These are phyloP conservation scores for Lasiodiplodia citricola DNA, from an alignment of 2,329 filamentous ascomycete genomes.

Conservation along the genomic window DNA sequence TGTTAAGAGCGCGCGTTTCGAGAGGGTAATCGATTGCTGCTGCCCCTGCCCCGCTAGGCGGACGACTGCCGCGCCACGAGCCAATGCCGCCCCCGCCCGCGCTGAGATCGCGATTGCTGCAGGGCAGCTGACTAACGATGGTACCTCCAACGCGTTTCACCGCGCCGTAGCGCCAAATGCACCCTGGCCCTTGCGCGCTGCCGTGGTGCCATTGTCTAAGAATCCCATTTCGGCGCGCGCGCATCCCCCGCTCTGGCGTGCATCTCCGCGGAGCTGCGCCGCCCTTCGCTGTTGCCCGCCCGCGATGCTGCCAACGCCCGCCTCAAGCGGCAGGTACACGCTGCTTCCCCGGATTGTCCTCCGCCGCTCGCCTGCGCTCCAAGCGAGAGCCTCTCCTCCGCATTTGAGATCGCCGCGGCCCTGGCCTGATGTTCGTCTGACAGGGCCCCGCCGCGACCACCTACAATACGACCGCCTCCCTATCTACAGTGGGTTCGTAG, in stretches of 20 bases:
- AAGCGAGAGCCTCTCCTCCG: constrained; percentile 14
- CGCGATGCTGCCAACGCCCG: neutral
- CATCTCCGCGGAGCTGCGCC: constrained; percentile 13
- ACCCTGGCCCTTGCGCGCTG: neutral
- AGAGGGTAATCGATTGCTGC: constrained; percentile 20
- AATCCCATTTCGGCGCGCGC: constrained; percentile 8
- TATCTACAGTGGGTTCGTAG: constrained; percentile 21
- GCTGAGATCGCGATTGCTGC: constrained; percentile 14
- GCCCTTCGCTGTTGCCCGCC: neutral
- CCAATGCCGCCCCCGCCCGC: constrained; percentile 3
- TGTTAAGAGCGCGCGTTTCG: constrained; percentile 4
- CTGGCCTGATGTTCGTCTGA: neutral
- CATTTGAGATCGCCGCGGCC: neutral
- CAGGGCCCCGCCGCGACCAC: neutral
- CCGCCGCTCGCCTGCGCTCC: neutral
- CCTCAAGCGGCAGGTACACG: constrained; percentile 16
- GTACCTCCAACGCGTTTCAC: constrained; percentile 1
- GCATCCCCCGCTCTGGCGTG: constrained; percentile 17
- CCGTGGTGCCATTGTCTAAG: neutral
- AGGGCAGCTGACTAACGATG: constrained; percentile 16
- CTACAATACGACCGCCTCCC: neutral
- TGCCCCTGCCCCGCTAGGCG: neutral
- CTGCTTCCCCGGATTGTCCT: constrained; percentile 13
- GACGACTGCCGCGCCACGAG: neutral
- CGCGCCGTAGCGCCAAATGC: neutral